Conservation (phyloP, 345 rosid genomes). For the Aurinia saxatilis region DNA sequence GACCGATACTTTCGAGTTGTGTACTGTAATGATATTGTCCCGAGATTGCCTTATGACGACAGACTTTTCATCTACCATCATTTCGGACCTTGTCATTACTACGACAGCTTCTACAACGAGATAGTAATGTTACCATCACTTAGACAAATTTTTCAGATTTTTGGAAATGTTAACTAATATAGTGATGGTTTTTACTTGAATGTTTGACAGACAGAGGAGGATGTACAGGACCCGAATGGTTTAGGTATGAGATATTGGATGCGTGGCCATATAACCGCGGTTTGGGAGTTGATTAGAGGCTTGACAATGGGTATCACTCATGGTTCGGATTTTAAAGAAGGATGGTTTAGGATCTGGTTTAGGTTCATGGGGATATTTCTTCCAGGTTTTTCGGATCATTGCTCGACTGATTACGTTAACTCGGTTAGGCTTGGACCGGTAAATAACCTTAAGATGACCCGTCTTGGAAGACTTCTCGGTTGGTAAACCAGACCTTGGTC, state of each 20-base stretch:
- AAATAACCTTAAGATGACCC: conserved; percentile 29
- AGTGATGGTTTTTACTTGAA: conserved; percentile 2
- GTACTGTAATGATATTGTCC: conserved; percentile 74
- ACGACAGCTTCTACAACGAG: conserved; percentile 53
- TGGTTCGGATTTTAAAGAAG: conserved; percentile 64
- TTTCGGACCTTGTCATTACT: conserved; percentile 74
- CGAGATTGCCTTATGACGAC: conserved; percentile 78
- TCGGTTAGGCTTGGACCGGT: conserved; percentile 67
- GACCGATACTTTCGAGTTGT: conserved; percentile 70
- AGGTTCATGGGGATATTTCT: conserved; percentile 52
- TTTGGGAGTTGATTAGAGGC: conserved; percentile 73
- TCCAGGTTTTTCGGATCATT: conserved; percentile 68
- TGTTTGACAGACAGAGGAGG: conserved; percentile 47
- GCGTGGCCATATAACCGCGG: conserved; percentile 41
- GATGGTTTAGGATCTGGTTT: conserved; percentile 51
- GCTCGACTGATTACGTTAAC: conserved; percentile 58
- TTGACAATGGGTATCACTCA: conserved; percentile 40
- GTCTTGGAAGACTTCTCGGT: conserved; percentile 23
- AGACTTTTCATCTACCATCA: conserved; percentile 66
- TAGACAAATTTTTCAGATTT: background rate
- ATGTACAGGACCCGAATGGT: conserved; percentile 65
- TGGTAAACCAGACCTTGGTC: background rate
- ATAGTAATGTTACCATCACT: conserved; percentile 35
- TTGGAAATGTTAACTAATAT: background rate
- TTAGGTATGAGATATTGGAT: conserved; percentile 37